Base-by-base conservation (phyloP, 164 flowering plant species). In the Stephania cephalantha region DNA sequence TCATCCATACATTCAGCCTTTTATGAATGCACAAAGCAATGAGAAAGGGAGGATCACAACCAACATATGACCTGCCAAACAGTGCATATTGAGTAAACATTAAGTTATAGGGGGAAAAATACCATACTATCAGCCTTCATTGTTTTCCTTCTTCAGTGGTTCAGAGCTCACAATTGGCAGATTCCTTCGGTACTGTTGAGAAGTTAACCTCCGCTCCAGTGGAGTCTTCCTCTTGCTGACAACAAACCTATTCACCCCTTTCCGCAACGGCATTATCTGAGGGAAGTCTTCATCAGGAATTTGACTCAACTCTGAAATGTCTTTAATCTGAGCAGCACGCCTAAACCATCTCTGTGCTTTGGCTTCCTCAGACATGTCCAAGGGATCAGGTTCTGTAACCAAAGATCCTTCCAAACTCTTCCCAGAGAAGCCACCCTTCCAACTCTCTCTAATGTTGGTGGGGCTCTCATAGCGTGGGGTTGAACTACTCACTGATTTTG, bases 301-400 rank as follows among this genome's bases (percentile, higher is more conserved):
- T 83, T 92, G 87, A 75, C 97, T 91, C 66, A 95, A 87, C 83
- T 95, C 98, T 2, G 98, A 92, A 44, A 93, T 93, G 84, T 95
- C 98, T 71, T 95, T 93, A 46, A 95, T 95, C 84, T 93, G 97
- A 31, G 97, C 92, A 72, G 89, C 97, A 44, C 99, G 92, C 42
- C 89, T 78, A 78, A 95, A 93, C 98, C 98, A 95, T 75, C 99
- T 90, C 81, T 93, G 90, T 9, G 97, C 89, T 74, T 93, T 95
- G 15, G 98, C 98, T 84, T 95, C 99, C 84, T 95, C 98, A 1
- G 99, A 95, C 99, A 95, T 95, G 83, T 95, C 99, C 48, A 93
- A 78, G 9, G 94, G 97, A 73, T 92, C 98, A 1, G 89, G 82
- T 74, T 95, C 97, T 78, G 85, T 89, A 80, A 95, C 98, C 4